Evolutionary conservation across 768 basidiomycete species (phyloP), one percentile per base, ranked within the genome.

Genomic region (Mycena chlorophos): DNA sequence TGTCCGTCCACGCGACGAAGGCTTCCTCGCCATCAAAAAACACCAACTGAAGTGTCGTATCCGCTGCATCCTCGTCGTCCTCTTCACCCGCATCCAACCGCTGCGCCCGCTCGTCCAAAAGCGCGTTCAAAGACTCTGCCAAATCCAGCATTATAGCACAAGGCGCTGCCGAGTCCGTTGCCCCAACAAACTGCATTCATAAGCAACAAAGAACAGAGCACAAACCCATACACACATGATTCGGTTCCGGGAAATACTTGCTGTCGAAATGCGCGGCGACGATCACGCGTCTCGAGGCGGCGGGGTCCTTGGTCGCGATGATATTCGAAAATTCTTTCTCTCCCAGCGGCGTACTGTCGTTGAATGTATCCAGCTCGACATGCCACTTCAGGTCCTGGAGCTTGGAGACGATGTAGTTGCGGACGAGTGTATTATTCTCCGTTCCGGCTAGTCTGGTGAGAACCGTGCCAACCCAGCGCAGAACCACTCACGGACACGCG

Each of bases 21-120:
- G 97, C 97, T 71, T 98, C 97, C 71, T 99, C 97, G 2, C 97
- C 97, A 65, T 99, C 97, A 55, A 99, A 96, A 68, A 98, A 96
- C 10, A 99, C 79, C 8, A 98, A 75, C 67, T 97, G 94, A 8
- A 99, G 71, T 3, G 95, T 96, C 19, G 89, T 92, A 54, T 91
- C 88, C 0, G 83, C 83, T 14, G 86, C 73, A 51, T 92, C 89
- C 39, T 91, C 91, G n/a, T 86, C 85, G 13, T 86, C 84, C 51
- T 84, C 84, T 16, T 75, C 66, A 0, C 75, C 86, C 2, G 77
- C 76, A 27, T 83, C 79, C 5, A 88, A 59, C 27, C 82, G 77
- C 52, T 79, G 73, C 40, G 78, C 73, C 22, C 88, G 80, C 13
- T 77, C 73, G 29, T 88, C 78, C 17, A 98, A 71, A 37, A 95